phyloP scores from a whole-genome alignment of 345 rosid genomes.

The Gossypium herbaceum region DNA sequence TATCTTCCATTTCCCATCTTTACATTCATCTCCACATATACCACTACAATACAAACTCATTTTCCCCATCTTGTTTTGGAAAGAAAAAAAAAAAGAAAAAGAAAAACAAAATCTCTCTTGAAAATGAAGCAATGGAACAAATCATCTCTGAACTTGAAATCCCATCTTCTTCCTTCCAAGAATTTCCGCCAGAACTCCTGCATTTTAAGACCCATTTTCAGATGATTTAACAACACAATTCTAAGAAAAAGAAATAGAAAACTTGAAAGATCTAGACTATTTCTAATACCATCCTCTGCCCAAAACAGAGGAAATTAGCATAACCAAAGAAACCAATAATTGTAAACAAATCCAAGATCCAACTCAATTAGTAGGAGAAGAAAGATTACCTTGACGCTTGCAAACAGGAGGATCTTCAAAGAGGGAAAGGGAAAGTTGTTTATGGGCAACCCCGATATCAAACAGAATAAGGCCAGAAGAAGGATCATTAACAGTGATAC shows the following conservation, averaged over 20 bases:
- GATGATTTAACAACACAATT: not conserved
- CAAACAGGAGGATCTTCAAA: conserved; percentile 92
- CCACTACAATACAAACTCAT: conserved; percentile 15
- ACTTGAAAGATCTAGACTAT: not conserved
- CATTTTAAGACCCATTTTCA: conserved; percentile 12
- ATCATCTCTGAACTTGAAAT: conserved; percentile 42
- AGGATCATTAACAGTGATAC: conserved; percentile 71
- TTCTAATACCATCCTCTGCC: not conserved
- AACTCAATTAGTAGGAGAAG: not conserved
- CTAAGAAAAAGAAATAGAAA: not conserved
- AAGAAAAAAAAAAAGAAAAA: not conserved
- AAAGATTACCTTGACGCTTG: conserved; percentile 45
- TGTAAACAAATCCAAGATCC: not conserved
- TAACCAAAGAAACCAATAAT: not conserved
- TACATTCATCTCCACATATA: conserved; percentile 1
- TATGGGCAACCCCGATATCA: conserved; percentile 80
- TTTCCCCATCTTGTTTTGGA: conserved; percentile 16
- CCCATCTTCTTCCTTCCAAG: conserved; percentile 47
- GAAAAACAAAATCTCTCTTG: conserved; percentile 1
- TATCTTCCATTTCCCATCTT: not conserved
- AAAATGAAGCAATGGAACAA: not conserved
- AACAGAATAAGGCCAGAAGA: conserved; percentile 78
- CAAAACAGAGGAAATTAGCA: not conserved
- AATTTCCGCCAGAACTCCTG: conserved; percentile 35
- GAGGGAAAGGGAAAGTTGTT: conserved; percentile 76